Evolutionary conservation across 2,329 filamentous ascomycete species (phyloP).

Genomic region (Fusarium coicis): DNA sequence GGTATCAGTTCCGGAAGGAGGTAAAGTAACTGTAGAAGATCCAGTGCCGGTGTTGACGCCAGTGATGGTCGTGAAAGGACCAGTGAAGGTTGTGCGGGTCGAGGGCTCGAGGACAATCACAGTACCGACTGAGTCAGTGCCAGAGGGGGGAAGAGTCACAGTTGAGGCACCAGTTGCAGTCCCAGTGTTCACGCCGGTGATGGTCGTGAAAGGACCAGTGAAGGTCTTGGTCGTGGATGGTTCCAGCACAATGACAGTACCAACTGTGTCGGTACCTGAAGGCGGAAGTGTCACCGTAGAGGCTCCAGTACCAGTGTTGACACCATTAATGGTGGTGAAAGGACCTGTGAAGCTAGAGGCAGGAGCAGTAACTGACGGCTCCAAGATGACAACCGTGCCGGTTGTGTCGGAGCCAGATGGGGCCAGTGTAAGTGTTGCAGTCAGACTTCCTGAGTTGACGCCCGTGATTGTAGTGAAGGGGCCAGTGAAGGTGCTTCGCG

Average conservation of each 20-base stretch:
- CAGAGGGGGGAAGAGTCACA: not conserved
- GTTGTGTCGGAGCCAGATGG: too few species aligned
- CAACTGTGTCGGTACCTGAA: not conserved
- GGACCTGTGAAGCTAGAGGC: too few species aligned
- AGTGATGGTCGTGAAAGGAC: not conserved
- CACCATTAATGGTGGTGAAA: not conserved
- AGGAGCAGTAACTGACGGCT: too few species aligned
- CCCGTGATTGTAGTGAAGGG: not conserved
- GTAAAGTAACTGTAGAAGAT: not conserved
- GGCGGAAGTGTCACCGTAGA: not conserved
- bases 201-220: not conserved
- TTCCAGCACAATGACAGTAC: not conserved
- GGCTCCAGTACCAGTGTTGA: not conserved
- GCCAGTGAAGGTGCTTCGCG: not conserved
- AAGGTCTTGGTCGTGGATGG: not conserved
- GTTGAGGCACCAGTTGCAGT: not conserved
- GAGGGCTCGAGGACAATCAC: not conserved
- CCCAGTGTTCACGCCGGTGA: not conserved
- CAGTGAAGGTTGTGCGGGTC: accelerated
- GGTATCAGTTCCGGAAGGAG: not conserved
- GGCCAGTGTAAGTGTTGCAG: too few species aligned
- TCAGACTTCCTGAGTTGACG: too few species aligned
- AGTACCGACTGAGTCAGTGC: not conserved
- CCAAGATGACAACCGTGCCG: too few species aligned
- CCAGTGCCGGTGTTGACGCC: not conserved